Percentiles rank a stretch among this genome's conserved stretches.
Evolutionary conservation across 2,329 filamentous ascomycete species (phyloP).

Genomic region (Aciculosporium take): DNA sequence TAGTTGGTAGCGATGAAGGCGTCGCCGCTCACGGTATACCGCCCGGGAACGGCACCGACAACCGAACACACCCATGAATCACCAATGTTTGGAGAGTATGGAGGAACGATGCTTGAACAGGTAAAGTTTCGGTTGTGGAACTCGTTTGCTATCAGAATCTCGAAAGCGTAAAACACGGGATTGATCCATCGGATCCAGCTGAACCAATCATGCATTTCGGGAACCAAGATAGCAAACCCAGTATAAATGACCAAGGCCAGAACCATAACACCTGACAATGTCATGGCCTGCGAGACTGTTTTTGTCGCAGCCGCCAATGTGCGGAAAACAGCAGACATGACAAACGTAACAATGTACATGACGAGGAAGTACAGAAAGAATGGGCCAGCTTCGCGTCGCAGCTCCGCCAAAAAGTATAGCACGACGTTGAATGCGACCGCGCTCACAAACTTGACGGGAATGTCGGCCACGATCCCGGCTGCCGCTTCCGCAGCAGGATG

Average conservation of each 20-base stretch:
- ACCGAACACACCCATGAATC: slow-evolving; percentile 38
- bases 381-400: slow-evolving; percentile 42
- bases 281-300: slow-evolving; percentile 46
- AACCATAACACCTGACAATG: slow-evolving; percentile 37
- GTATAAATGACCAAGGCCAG: slow-evolving; percentile 47
- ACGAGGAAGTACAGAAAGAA: slow-evolving; percentile 71
- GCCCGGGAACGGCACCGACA: slow-evolving; percentile 40
- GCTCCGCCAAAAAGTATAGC: slow-evolving; percentile 41
- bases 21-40: slow-evolving; percentile 42
- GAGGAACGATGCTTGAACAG: slow-evolving; percentile 38
- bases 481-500: slow-evolving; percentile 39
- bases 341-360: slow-evolving; percentile 51
- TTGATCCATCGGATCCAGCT: slow-evolving; percentile 65
- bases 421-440: slow-evolving; percentile 38
- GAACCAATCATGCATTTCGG: slow-evolving; percentile 57
- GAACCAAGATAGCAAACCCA: slow-evolving; percentile 37
- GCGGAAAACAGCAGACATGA: slow-evolving; percentile 65
- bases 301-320: slow-evolving; percentile 57
- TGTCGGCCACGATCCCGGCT: slow-evolving; percentile 38
- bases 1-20: slow-evolving; percentile 43
- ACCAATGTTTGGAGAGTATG: slow-evolving; percentile 28
- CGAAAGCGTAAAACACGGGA: slow-evolving; percentile 60
- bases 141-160: slow-evolving; percentile 60
- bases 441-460: slow-evolving; percentile 42
- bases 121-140: slow-evolving; percentile 43